Conservation (phyloP, 2,329 filamentous ascomycete species). For the Calonectria henricotiae region DNA sequence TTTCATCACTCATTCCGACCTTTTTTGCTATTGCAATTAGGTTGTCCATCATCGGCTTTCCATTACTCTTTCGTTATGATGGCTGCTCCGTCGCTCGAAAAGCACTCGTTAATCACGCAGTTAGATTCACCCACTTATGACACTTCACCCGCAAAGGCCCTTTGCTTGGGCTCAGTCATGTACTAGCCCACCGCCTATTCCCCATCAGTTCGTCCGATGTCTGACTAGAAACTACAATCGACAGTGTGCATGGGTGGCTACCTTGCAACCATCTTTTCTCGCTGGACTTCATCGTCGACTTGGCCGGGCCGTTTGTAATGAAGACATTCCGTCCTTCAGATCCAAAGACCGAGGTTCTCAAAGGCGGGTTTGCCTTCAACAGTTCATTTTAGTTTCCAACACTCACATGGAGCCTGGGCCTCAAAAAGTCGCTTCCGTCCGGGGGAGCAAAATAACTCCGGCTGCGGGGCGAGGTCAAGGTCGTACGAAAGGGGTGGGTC, state of each 20-base stretch:
- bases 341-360: constrained; percentile 41
- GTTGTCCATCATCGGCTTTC: neutral
- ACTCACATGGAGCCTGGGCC: constrained; percentile 81
- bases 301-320: constrained; percentile 77
- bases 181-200: neutral
- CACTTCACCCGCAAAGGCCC: constrained; percentile 37
- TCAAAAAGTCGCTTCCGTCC: constrained; percentile 80
- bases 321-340: constrained; percentile 65
- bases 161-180: constrained; percentile 44
- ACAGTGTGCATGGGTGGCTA: constrained; percentile 67
- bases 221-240: constrained; percentile 31
- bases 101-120: constrained; percentile 31
- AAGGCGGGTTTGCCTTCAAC: constrained; percentile 48
- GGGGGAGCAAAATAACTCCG: constrained; percentile 83
- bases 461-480: constrained; percentile 76
- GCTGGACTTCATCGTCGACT: constrained; percentile 77
- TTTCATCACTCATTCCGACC: neutral
- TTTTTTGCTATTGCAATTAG: neutral
- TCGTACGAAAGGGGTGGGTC: constrained; percentile 79
- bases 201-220: no score
- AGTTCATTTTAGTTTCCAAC: constrained; percentile 82
- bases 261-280: constrained; percentile 62
- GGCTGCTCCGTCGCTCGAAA: constrained; percentile 29
- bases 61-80: constrained; percentile 19
- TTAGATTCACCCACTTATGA: constrained; percentile 37